Base-by-base conservation (phyloP, 1,139 yeast genomes). In the Candida sp. region DNA sequence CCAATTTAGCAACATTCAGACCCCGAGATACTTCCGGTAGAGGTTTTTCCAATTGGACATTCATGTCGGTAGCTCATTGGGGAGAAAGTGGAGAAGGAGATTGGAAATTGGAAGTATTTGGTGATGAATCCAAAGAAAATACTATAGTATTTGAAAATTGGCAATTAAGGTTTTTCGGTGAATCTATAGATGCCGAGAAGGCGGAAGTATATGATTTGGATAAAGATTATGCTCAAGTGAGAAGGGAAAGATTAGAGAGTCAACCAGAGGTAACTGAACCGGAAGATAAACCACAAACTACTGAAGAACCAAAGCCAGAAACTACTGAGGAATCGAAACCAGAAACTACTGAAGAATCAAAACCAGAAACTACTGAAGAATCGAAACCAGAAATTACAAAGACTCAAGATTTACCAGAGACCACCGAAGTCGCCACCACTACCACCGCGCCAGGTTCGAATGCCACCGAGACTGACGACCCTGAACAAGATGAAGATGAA, bases 51-150 rank as follows among this genome's bases (percentile, higher is more conserved):
- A 74, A 85, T 51, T 95, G 99, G 99, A 87, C 90, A 1, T 93
- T 93, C 58, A 89, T 91, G 90, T 80, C 95, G n/a, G 98, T 95
- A 21, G 98, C 96, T 2, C 98, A 93, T 61, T 93, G 99, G 98
- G 97, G 97, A 32, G 97, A 90, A 60, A 49, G 63, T 1, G 95
- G 95, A 2, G 64, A 65, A 29, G 99, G 99, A 8, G 81, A 79
- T 12, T 95, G 99, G 99, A 80, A 67, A 32, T 58, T 93, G 22
- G 79, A 76, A 52, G 91, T 91, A 1, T 66, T 68, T 46, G 57
- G 60, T 6, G 57, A 56, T 23, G 54, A 53, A 9, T 40, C 47
- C 5, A 58, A 55, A 3, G 43, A 46, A 15, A 63, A 60, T 49
- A 61, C 62, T 5, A 81, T 91, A 5, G 61, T 57, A 4, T 75